These are phyloP conservation scores for Pilasporangium apinafurcum DNA, from an alignment of 352 stramenopile species.

Conservation along the genomic window DNA sequence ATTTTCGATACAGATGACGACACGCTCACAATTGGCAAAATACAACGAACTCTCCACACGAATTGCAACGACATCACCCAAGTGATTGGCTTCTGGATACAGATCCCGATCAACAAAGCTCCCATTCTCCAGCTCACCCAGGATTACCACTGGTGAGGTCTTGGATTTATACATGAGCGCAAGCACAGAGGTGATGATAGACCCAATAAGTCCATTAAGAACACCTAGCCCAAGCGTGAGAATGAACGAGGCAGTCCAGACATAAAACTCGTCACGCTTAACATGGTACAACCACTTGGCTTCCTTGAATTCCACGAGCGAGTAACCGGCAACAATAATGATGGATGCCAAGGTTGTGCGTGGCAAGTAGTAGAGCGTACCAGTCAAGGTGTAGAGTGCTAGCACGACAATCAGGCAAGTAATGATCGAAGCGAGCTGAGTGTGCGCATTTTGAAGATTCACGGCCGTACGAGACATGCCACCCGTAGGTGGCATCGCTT, in stretches of 20 bases:
- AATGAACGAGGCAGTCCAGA: constrained; percentile 43
- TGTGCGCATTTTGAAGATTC: constrained; percentile 82
- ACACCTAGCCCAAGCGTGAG: constrained; percentile 42
- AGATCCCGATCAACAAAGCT: constrained; percentile 24
- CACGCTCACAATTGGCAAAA: constrained; percentile 52
- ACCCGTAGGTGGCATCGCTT: constrained; percentile 73
- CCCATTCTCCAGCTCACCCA: constrained; percentile 33
- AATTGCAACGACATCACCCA: constrained; percentile 27
- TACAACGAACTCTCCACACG: constrained; percentile 47
- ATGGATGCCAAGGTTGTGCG: constrained; percentile 72
- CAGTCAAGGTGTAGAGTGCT: constrained; percentile 78
- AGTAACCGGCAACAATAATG: constrained; percentile 87
- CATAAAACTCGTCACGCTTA: constrained; percentile 49
- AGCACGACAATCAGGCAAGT: constrained; percentile 78
- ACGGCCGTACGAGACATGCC: constrained; percentile 86
- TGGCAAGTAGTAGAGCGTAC: constrained; percentile 81
- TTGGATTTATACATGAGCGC: constrained; percentile 56
- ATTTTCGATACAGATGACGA: constrained; percentile 22
- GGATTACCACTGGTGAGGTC: constrained; percentile 21
- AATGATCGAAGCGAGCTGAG: constrained; percentile 77
- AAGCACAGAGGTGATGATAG: constrained; percentile 47
- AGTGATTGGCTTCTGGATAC: constrained; percentile 11
- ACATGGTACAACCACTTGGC: constrained; percentile 75
- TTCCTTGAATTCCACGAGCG: constrained; percentile 84
- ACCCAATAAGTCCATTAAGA: constrained; percentile 36